Conservation (phyloP, 257 asterid species). For the Gynochthodes officinalis region DNA sequence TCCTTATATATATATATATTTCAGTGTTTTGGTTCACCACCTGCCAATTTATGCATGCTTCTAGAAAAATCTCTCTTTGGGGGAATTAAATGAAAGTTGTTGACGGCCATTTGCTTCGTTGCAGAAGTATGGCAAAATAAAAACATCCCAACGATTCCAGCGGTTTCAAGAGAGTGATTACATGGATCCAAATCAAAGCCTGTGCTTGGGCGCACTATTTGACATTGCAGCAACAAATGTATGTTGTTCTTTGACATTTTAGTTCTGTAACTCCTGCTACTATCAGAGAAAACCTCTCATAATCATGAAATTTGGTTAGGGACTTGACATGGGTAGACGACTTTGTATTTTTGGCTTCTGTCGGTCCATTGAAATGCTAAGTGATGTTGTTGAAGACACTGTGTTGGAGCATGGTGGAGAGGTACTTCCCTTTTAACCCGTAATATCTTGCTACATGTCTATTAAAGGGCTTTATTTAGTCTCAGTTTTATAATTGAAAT, state of each 20-base stretch:
- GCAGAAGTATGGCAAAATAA: conserved; percentile 66
- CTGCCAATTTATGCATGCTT: neutral
- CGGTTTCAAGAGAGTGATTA: conserved; percentile 81
- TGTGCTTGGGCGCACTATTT: conserved; percentile 94
- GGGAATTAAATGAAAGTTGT: neutral
- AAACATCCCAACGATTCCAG: conserved; percentile 54
- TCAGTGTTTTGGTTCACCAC: neutral
- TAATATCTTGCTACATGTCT: neutral
- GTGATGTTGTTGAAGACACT: conserved; percentile 95
- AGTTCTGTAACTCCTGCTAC: conserved; percentile 3
- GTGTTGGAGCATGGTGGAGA: conserved; percentile 99
- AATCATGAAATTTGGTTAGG: conserved; percentile 42
- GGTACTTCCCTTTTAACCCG: conserved; percentile 38
- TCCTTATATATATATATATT: too few relatives aligned
- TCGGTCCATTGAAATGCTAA: conserved; percentile 96
- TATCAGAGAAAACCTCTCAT: conserved; percentile 2
- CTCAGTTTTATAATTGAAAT: neutral
- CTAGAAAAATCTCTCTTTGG: neutral
- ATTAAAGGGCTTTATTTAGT: neutral
- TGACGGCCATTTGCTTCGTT: conserved; percentile 20
- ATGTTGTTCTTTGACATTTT: conserved; percentile 21
- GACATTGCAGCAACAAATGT: conserved; percentile 98
- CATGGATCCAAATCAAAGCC: conserved; percentile 91
- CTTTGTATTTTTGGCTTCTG: conserved; percentile 95
- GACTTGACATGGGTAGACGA: conserved; percentile 83